These are phyloP conservation scores for Sporothrix pallida DNA, from an alignment of 2,329 filamentous ascomycete species.

Conservation along the genomic window DNA sequence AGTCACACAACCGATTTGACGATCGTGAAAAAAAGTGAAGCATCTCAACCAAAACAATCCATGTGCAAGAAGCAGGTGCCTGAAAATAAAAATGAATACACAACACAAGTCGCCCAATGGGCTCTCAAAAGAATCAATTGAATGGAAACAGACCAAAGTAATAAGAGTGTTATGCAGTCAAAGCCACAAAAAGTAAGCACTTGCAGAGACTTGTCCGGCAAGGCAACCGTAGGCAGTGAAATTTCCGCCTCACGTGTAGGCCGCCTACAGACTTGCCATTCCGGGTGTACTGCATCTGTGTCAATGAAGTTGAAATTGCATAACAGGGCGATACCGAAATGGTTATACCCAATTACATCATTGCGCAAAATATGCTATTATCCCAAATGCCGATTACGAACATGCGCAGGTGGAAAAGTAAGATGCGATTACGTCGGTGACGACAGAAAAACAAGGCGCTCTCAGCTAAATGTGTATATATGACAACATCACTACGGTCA, in stretches of 20 bases:
- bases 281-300: too few species aligned
- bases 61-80: background rate
- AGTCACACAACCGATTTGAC: background rate
- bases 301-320: background rate
- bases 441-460: background rate
- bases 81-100: background rate
- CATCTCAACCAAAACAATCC: too few species aligned
- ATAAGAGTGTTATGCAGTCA: background rate
- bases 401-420: background rate
- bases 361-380: background rate
- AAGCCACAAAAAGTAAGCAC: slow-evolving; percentile 19
- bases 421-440: background rate
- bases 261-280: too few species aligned
- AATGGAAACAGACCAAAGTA: background rate
- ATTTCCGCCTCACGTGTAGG: background rate
- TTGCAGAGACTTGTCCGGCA: background rate
- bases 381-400: background rate
- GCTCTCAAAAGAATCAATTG: background rate
- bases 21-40: background rate
- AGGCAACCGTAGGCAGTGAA: slow-evolving; percentile 18
- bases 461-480: too few species aligned
- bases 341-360: background rate
- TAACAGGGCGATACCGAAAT: background rate
- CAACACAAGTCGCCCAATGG: background rate
- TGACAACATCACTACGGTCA: too few species aligned